Evolutionary conservation across 352 stramenopile species (phyloP), one percentile per base, ranked within the genome.

Genomic region (Globisporangium middletonii): DNA sequence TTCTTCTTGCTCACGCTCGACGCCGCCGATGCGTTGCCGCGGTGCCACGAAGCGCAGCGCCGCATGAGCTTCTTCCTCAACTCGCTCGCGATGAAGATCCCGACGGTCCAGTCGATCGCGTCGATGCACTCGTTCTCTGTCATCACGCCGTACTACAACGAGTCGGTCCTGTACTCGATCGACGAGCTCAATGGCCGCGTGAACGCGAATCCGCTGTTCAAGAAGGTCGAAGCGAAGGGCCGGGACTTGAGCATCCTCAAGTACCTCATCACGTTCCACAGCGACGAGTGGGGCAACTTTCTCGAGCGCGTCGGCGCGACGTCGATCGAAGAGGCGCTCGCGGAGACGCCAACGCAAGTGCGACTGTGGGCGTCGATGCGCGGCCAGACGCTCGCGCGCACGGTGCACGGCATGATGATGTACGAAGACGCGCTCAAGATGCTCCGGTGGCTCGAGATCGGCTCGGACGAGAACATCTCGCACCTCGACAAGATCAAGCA

Each of bases 51-150:
- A 71, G 86, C 82, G 7, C 83, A 88, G 63, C 82, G 84, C 16
- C 83, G 86, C n/a, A 90, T 95, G 82, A 91, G 84, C 64, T 95
- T 95, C 57, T 95, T 95, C 63, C 50, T 90, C 46, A 95, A 95
- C 62, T 95, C 86, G 37, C 51, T 95, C 50, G 86, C 80, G 64
- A 95, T 95, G 86, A 75, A 89, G 41, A 95, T 95, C 66, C 84
- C 86, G n/a, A 74, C 69, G 1, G 82, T 92, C 50, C 67, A 88
- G 46, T 89, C 83, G 30, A 92, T 94, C 57, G 81, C 79, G 9
- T 82, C 86, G 13, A 95, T 95, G 84, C 72, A 90, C 44, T 95
- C 86, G 41, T 94, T 95, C 56, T 93, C 83, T 19, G 83, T 95
- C 35, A 79, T 92, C 44, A 95, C 86, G 8, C 86, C 86, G 33